Evolutionary conservation across 345 rosid genomes (phyloP), one percentile per base, ranked within the genome.

Genomic region (Hibiscus trionum): DNA sequence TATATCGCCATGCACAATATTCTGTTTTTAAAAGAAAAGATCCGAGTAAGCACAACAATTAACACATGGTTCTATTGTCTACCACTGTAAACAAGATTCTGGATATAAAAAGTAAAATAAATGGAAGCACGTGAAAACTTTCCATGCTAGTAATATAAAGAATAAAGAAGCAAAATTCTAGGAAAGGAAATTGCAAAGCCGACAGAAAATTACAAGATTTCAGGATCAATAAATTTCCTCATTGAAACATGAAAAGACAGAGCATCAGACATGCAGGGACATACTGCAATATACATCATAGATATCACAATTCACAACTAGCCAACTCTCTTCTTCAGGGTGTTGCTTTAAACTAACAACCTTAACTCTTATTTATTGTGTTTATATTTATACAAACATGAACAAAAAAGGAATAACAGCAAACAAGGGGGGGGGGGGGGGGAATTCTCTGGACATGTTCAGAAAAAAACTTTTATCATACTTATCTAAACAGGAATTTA

Each of bases 1-100:
- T 71, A 96, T 96, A 76, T 96, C 99, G 64, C 98, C 97, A 77
- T 96, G 99, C 79, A 95, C 89, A 69, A 96, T 80, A 77, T 91
- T 88, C 98, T 95, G 90, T 73, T 83, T 60, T 63, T 19, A 15
- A 61, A 55, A 49, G 17, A 60, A 44, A 63, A 21, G 35, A 55
- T 52, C 79, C 70, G 1, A 66, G 59, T 61, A 61, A 77, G 50
- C 31, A 44, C 16, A 57, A 49, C 1, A 49, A 59, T 42, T 49
- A 46, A 46, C 55, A 76, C 14, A 24, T 29, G 7, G 14, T 19
- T 59, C n/a, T 33, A 33, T n/a, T 26, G 58, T 67, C 26, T 26
- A 42, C 14, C 49, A 14, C 69, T 46, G 55, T n/a, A 77, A 21
- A 71, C 24, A 33, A 77, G 63, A 66, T 5, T 14, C 19, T 65